These are phyloP conservation scores for Boletus sp. DNA, from an alignment of 1,284 basidiomycete genomes.

Conservation along the genomic window DNA sequence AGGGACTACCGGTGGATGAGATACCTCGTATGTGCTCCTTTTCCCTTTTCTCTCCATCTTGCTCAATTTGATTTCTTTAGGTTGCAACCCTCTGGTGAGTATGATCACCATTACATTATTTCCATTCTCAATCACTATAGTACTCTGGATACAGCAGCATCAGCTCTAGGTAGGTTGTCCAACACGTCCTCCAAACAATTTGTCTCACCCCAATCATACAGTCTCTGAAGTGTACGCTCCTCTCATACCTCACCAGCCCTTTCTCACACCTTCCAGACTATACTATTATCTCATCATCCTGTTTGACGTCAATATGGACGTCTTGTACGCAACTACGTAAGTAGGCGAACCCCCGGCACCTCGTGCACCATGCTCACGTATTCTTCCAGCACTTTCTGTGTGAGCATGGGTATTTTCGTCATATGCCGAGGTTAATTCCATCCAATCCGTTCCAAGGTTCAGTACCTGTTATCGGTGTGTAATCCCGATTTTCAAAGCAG, in stretches of 20 bases:
- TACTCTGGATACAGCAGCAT: conserved; percentile 23
- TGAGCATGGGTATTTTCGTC: conserved; percentile 22
- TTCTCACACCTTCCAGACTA: conserved; percentile 23
- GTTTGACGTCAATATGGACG: conserved; percentile 33
- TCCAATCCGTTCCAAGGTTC: conserved; percentile 26
- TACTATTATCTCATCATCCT: conserved; percentile 40
- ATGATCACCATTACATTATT: not conserved
- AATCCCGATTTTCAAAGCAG: not conserved
- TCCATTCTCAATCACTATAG: conserved; percentile 9
- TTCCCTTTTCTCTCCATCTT: not conserved
- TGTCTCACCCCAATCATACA: conserved; percentile 14
- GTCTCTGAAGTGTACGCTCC: conserved; percentile 38
- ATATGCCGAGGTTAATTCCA: not conserved
- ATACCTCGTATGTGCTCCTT: conserved; percentile 27
- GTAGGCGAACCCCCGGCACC: not conserved
- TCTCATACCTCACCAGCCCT: not conserved
- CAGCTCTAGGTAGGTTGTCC: conserved; percentile 20
- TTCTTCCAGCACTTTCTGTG: conserved; percentile 37
- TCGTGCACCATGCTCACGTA: not conserved
- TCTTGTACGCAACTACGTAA: conserved; percentile 38
- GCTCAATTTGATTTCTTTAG: conserved; percentile 19
- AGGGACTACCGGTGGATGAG: conserved; percentile 30
- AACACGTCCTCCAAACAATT: not conserved
- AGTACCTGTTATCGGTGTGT: conserved; percentile 37
- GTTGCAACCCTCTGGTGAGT: conserved; percentile 36